These are phyloP conservation scores for Ciborinia camelliae DNA, from an alignment of 2,329 filamentous ascomycete genomes.

Conservation along the genomic window DNA sequence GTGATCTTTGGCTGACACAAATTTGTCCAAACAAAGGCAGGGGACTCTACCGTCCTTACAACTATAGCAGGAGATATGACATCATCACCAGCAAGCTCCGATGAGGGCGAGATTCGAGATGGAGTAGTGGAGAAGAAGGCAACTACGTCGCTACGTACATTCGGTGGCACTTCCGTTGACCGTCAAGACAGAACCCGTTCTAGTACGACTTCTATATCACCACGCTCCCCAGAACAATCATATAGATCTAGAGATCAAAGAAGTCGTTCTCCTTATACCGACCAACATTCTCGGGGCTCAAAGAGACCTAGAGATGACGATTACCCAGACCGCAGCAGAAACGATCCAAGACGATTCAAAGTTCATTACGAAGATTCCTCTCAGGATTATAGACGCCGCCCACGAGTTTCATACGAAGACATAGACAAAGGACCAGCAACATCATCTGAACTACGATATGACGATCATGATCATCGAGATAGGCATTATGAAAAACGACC, in stretches of 20 bases:
- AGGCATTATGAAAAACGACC: constrained; percentile 51
- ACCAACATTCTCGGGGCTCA: constrained; percentile 48
- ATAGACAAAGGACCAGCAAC: constrained; percentile 45
- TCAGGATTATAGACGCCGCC: constrained; percentile 46
- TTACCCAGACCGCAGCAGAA: constrained; percentile 46
- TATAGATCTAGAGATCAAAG: constrained; percentile 46
- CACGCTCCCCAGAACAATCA: constrained; percentile 39
- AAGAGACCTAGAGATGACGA: constrained; percentile 66
- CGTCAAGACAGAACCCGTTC: constrained; percentile 75
- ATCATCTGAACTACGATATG: constrained; percentile 43
- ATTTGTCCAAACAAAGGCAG: constrained; percentile 35
- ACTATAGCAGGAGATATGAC: constrained; percentile 42
- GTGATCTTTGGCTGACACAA: constrained; percentile 40
- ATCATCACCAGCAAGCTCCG: constrained; percentile 61
- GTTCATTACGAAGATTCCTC: constrained; percentile 57
- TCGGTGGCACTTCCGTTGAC: constrained; percentile 85
- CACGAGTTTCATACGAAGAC: constrained; percentile 54
- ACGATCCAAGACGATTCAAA: constrained; percentile 59
- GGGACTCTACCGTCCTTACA: constrained; percentile 34
- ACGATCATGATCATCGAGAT: constrained; percentile 52
- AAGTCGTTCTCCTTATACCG: constrained; percentile 53
- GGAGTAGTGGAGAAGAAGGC: constrained; percentile 82
- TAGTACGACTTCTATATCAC: constrained; percentile 38
- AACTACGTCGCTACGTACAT: constrained; percentile 78
- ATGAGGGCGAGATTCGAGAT: constrained; percentile 85